These are phyloP conservation scores for Orbilia brochopaga DNA, from an alignment of 2,329 filamentous ascomycete species.

Conservation along the genomic window DNA sequence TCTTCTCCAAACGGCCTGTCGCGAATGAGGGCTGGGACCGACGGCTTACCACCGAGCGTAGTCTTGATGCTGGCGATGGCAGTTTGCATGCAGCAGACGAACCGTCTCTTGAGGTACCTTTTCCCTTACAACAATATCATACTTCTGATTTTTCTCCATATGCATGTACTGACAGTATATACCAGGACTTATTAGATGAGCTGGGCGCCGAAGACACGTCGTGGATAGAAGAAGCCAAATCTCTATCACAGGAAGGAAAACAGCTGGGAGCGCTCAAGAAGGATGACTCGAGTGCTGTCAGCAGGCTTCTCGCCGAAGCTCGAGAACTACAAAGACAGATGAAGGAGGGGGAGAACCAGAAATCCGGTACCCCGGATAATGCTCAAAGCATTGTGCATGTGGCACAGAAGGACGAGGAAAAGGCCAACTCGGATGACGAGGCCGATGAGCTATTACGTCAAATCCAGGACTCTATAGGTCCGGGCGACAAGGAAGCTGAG, in stretches of 20 bases:
- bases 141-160: background rate
- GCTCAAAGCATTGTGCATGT: background rate
- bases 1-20: conserved; percentile 45
- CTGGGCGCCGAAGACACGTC: conserved; percentile 43
- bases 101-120: conserved; percentile 33
- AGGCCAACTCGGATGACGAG: conserved; percentile 43
- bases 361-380: background rate
- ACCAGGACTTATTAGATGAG: conserved; percentile 37
- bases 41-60: conserved; percentile 3
- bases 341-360: conserved; percentile 7
- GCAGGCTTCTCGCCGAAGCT: conserved; percentile 39
- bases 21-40: conserved; percentile 29
- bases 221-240: conserved; percentile 44
- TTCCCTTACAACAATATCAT: background rate
- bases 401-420: conserved; percentile 4
- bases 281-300: conserved; percentile 32
- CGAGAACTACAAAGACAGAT: conserved; percentile 24
- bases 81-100: conserved; percentile 39
- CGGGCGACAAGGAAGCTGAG: conserved; percentile 25
- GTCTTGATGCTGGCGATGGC: conserved; percentile 1
- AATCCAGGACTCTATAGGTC: conserved; percentile 30
- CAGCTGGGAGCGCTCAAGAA: conserved; percentile 23
- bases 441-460: conserved; percentile 40
- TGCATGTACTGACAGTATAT: background rate
- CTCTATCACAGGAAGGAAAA: conserved; percentile 35